Evolutionary conservation across 805 yeast species (phyloP).

Genomic region (Starmerella sp.): DNA sequence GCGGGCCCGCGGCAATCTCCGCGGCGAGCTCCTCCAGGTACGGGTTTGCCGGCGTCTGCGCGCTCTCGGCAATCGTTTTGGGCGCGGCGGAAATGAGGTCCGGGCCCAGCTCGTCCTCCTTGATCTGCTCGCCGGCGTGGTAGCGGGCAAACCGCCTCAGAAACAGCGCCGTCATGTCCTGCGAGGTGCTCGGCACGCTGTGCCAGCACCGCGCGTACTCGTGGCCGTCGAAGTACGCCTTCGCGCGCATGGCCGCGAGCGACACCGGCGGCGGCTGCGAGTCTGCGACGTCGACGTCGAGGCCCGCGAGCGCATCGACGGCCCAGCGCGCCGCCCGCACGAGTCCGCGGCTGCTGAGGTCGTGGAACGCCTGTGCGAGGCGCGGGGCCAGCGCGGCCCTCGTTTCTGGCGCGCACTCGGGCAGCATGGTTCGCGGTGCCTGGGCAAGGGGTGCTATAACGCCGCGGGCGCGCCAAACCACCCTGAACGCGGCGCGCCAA

Average conservation of each 20-base stretch:
- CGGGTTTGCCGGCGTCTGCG: slow-evolving; percentile 25
- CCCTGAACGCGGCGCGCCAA: too few relatives aligned
- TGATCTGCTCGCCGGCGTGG: slow-evolving; percentile 64
- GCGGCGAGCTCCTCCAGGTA: slow-evolving; percentile 30
- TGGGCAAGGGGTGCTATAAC: background rate
- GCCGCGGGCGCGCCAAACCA: background rate
- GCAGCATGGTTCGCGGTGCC: background rate
- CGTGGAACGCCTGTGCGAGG: slow-evolving; percentile 30
- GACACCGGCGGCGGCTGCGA: slow-evolving; percentile 14
- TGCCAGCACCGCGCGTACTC: slow-evolving; percentile 74
- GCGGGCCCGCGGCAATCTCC: slow-evolving; percentile 30
- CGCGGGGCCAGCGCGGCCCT: slow-evolving; percentile 3
- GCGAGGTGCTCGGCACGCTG: slow-evolving; percentile 36
- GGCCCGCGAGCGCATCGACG: slow-evolving; percentile 66
- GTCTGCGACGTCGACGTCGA: slow-evolving; percentile 26
- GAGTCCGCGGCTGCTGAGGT: slow-evolving; percentile 47
- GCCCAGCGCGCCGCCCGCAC: slow-evolving; percentile 61
- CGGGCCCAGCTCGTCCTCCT: slow-evolving; percentile 62
- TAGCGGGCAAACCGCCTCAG: slow-evolving; percentile 57
- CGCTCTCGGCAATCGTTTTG: slow-evolving; percentile 23
- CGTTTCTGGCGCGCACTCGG: slow-evolving; percentile 1
- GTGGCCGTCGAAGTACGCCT: slow-evolving; percentile 63
- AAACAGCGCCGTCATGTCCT: slow-evolving; percentile 37
- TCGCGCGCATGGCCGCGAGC: slow-evolving; percentile 53
- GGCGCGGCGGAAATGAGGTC: slow-evolving; percentile 32